A percentile compares a stretch with the other conserved stretches of the same genome.
Evolutionary conservation across 148 eudicot species (phyloP).

Genomic region (Rhododendron ferrugineum): DNA sequence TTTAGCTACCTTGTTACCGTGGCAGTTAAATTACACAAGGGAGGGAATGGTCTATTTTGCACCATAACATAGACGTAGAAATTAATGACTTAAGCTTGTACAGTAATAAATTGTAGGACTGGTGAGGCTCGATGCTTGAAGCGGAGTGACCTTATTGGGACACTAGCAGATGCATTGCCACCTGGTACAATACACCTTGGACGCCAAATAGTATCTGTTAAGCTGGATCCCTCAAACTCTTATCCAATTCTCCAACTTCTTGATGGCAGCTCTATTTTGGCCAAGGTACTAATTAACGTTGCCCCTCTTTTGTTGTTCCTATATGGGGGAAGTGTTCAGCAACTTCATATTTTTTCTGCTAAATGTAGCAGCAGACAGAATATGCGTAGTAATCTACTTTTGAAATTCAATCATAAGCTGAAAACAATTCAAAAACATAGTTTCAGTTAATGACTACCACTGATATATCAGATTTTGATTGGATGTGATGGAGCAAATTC

Average conservation of each 20-base stretch:
- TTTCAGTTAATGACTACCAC: background rate
- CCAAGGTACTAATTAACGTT: constrained; percentile 28
- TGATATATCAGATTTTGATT: constrained; percentile 29
- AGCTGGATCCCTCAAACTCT: constrained; percentile 21
- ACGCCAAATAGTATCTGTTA: constrained; percentile 32
- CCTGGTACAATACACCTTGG: constrained; percentile 32
- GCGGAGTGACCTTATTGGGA: constrained; percentile 33
- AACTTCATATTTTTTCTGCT: background rate
- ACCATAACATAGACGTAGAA: background rate
- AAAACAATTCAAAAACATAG: background rate
- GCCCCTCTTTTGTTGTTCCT: background rate
- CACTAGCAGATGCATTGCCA: constrained; percentile 47
- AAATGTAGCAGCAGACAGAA: background rate
- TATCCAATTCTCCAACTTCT: constrained; percentile 35
- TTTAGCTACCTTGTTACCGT: background rate
- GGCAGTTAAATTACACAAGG: background rate
- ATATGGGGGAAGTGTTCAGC: background rate
- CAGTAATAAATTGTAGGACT: background rate
- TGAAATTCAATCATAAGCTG: background rate
- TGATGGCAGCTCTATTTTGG: constrained; percentile 31
- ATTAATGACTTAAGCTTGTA: background rate
- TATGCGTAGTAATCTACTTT: background rate
- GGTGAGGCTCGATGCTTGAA: constrained; percentile 31
- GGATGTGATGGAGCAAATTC: constrained; percentile 57
- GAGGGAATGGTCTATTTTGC: background rate